Evolutionary conservation across 805 yeast genomes (phyloP), one percentile per base, ranked within the genome.

Genomic region (Lachancea sp.): DNA sequence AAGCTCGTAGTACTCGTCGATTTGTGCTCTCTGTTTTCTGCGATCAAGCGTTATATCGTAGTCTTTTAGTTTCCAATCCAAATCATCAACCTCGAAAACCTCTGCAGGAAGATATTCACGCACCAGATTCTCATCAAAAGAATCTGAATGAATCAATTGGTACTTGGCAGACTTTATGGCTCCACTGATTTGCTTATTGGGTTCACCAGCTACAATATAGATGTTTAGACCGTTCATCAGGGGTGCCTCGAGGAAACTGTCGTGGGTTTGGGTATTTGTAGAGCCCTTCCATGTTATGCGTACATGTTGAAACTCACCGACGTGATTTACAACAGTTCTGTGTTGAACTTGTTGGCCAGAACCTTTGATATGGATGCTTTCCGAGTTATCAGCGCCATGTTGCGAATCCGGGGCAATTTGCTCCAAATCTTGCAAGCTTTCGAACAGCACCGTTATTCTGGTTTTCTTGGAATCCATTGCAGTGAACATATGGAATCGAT

Each of bases 1-100:
- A 9, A 53, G 18, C 8, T 42, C 34, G 20, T 45, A 49, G 46
- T 58, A 59, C 39, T 61, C 59, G 17, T 47, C 45, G 31, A 63
- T 42, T n/a, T 49, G 51, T 4, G 54, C 25, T 1, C 37, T 39
- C 12, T 40, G 30, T 2, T 39, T 37, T 11, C 36, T 33, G 16
- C 35, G 16, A 3, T 36, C 35, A 10, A 52, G 29, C 7, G 34
- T 15, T 13, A 59, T 52, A 39, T 56, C 59, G 40, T 55, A 54
- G 3, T 49, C 43, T 18, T 40, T 36, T 16, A 45, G 32, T 17
- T 42, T 26, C 43, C 36, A 34, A 9, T 27, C 31, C n/a, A 35
- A 9, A 12, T 15, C 12, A 19, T 20, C 18, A 9, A 33, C 30
- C 16, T 29, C 34, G 16, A 35, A 11, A 3, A 35, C 15, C 38